Percentiles rank a stretch among this genome's conserved stretches.
These are phyloP conservation scores for Corylus avellana DNA, from an alignment of 306 rosid genomes.

Conservation along the genomic window DNA sequence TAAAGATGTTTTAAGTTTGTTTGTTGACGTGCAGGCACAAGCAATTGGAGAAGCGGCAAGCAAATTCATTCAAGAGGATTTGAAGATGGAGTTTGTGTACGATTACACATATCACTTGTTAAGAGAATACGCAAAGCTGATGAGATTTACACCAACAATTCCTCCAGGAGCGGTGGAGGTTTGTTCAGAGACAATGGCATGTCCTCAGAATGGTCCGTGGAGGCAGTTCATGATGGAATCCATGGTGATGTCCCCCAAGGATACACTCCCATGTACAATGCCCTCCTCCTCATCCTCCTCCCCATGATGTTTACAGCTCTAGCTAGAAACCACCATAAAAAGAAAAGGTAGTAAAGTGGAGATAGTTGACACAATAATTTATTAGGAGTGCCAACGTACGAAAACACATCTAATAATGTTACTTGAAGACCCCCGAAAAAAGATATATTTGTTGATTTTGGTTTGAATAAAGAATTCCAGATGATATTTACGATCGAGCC, in stretches of 20 bases:
- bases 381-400: too few relatives aligned
- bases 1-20: too few relatives aligned
- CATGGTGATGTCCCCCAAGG: conserved; percentile 39
- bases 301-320: too few relatives aligned
- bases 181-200: conserved; percentile 37
- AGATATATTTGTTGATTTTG: too few relatives aligned
- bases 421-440: too few relatives aligned
- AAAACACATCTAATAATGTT: too few relatives aligned
- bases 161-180: conserved; percentile 38
- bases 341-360: too few relatives aligned
- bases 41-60: conserved; percentile 20
- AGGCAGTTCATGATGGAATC: conserved; percentile 32
- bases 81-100: conserved; percentile 49
- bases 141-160: conserved; percentile 43
- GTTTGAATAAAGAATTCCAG: too few relatives aligned
- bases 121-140: conserved; percentile 38
- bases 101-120: conserved; percentile 51
- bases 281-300: conserved; percentile 13
- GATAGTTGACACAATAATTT: too few relatives aligned
- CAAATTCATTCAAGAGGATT: conserved; percentile 29
- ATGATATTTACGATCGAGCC: too few relatives aligned
- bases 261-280: conserved; percentile 39
- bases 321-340: too few relatives aligned
- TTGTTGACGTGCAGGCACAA: too few relatives aligned
- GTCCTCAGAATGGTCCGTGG: conserved; percentile 8